These are phyloP conservation scores for Chenopodium album DNA, from an alignment of 148 eudicot species.

Conservation along the genomic window DNA sequence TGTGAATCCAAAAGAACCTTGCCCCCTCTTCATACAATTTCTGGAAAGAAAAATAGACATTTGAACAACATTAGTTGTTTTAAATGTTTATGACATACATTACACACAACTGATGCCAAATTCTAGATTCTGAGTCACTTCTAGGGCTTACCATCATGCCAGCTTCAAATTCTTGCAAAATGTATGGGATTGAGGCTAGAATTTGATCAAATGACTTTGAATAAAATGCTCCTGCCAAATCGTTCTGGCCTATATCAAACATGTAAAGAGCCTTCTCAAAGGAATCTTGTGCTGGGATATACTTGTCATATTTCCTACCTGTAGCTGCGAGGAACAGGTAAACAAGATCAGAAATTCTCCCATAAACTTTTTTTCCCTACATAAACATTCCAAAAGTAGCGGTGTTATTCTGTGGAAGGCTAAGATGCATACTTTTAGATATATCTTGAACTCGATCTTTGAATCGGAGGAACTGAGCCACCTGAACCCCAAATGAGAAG, in stretches of 20 bases:
- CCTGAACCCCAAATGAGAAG: conserved; percentile 88
- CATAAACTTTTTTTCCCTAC: not conserved
- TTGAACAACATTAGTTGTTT: not conserved
- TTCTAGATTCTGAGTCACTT: not conserved
- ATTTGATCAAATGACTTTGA: conserved; percentile 81
- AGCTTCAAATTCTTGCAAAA: conserved; percentile 72
- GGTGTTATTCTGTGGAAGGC: not conserved
- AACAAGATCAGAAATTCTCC: not conserved
- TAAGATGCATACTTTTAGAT: conserved; percentile 44
- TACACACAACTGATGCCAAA: not conserved
- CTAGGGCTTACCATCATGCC: conserved; percentile 52
- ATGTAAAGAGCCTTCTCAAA: conserved; percentile 77
- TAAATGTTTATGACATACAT: not conserved
- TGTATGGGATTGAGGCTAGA: conserved; percentile 69
- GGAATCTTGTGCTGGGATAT: conserved; percentile 62
- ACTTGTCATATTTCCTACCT: conserved; percentile 69
- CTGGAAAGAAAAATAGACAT: conserved; percentile 32
- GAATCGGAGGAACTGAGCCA: conserved; percentile 82
- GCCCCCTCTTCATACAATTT: conserved; percentile 74
- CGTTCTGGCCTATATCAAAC: conserved; percentile 97
- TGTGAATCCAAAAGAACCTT: conserved; percentile 91
- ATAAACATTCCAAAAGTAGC: not conserved
- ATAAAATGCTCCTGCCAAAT: conserved; percentile 82
- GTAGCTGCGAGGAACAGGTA: conserved; percentile 20
- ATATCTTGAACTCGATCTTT: conserved; percentile 62